phyloP scores from a whole-genome alignment of 2,329 filamentous ascomycete species.

The Exophiala lecanii-corni region DNA sequence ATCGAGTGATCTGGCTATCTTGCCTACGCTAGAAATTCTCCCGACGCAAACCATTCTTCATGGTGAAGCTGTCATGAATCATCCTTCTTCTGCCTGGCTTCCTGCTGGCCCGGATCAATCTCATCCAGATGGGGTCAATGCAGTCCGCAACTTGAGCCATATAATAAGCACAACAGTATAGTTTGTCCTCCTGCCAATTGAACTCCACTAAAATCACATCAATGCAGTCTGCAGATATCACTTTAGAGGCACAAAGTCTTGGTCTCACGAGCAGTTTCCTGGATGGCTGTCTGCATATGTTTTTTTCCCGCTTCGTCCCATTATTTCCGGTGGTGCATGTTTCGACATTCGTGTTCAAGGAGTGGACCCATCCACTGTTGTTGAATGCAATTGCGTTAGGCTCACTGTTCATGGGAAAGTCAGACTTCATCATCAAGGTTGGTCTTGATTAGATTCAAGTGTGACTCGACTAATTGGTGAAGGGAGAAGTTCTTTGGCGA shows the following conservation, averaged over 20 bases:
- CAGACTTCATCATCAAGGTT: constrained; percentile 36
- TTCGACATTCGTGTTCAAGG: constrained; percentile 42
- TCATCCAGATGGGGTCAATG: constrained; percentile 7
- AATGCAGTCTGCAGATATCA: constrained; percentile 39
- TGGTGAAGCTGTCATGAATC: background rate
- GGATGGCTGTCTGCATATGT: constrained; percentile 46
- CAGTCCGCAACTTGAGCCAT: constrained; percentile 6
- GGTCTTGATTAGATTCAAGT: background rate
- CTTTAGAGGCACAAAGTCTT: constrained; percentile 40
- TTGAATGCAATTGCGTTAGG: constrained; percentile 45
- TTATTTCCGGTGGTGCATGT: constrained; percentile 43
- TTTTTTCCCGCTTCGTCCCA: constrained; percentile 43
- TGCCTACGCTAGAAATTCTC: constrained; percentile 9
- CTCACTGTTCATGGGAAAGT: constrained; percentile 42
- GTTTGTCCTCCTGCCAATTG: background rate
- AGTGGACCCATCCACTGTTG: constrained; percentile 41
- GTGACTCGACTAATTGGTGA: constrained; percentile 1
- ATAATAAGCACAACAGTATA: constrained; percentile 12
- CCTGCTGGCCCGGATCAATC: background rate
- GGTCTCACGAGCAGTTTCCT: constrained; percentile 45
- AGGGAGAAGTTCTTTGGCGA: constrained; percentile 43
- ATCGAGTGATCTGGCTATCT: constrained; percentile 7
- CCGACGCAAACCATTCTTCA: constrained; percentile 8
- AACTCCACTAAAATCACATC: background rate
- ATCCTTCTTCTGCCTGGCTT: constrained; percentile 2